phyloP scores from a whole-genome alignment of 1,284 basidiomycete species.

The Trichosporon coremiiforme region DNA sequence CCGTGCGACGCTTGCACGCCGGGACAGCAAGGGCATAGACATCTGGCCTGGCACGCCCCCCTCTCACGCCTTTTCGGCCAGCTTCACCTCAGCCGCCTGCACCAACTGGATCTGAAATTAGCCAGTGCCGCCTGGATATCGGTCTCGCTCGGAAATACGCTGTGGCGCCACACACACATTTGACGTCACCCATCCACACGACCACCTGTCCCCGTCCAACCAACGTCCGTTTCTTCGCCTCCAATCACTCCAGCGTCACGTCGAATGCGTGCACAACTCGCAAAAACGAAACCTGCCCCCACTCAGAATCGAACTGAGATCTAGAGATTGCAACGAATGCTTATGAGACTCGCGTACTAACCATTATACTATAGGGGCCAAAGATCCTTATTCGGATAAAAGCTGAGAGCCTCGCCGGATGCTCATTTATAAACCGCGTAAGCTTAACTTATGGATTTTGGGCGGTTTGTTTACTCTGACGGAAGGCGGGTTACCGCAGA shows the following conservation, averaged over 20 bases:
- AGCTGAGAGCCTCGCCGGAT: too few species aligned
- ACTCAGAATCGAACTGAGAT: slow-evolving; percentile 20
- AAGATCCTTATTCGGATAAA: too few species aligned
- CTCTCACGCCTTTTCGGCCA: too few species aligned
- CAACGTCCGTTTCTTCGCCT: not conserved
- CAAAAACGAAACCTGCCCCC: slow-evolving; percentile 10
- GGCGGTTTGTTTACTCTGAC: not conserved
- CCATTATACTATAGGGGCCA: slow-evolving; percentile 16
- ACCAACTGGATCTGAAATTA: too few species aligned
- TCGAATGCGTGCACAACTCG: not conserved
- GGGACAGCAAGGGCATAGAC: too few species aligned
- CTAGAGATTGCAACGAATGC: slow-evolving; percentile 11
- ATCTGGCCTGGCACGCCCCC: too few species aligned
- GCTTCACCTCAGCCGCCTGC: too few species aligned
- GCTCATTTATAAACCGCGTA: not conserved
- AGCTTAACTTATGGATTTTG: not conserved
- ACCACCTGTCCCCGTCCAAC: not conserved
- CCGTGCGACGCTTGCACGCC: too few species aligned
- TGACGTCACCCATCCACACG: not conserved
- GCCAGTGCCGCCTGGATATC: not conserved
- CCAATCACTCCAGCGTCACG: not conserved
- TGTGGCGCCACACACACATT: not conserved
- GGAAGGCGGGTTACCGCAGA: too few species aligned
- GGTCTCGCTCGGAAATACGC: not conserved
- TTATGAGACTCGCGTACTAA: slow-evolving; percentile 17